Evolutionary conservation across 345 rosid genomes (phyloP).

Genomic region (Populus simonii): DNA sequence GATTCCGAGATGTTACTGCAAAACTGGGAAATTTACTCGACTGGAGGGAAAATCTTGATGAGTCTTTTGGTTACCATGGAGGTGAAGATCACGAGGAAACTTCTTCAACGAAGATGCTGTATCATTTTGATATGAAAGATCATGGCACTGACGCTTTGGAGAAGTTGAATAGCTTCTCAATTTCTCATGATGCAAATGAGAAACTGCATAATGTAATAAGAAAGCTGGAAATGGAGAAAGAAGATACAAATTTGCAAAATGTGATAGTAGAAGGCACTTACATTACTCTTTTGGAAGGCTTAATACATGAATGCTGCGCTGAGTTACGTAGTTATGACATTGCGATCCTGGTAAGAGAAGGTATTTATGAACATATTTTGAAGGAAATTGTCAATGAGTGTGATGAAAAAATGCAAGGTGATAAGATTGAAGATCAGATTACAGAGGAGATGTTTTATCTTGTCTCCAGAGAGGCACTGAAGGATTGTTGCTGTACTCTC

Average conservation of each 20-base stretch:
- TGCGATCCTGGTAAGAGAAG: conserved; percentile 27
- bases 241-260: conserved; percentile 31
- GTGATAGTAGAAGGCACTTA: conserved; percentile 39
- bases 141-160: conserved; percentile 24
- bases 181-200: conserved; percentile 22
- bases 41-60: conserved; percentile 26
- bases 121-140: neutral
- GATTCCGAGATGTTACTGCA: conserved; percentile 37
- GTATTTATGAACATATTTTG: conserved; percentile 16
- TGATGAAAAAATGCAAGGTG: conserved; percentile 21
- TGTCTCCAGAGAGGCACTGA: conserved; percentile 19
- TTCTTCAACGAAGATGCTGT: neutral
- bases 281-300: conserved; percentile 36
- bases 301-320: conserved; percentile 13
- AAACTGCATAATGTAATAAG: conserved; percentile 23
- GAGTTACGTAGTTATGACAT: conserved; percentile 15
- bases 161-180: conserved; percentile 27
- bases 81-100: conserved; percentile 5
- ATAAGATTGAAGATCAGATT: conserved; percentile 19
- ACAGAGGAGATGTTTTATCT: conserved; percentile 12
- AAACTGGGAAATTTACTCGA: conserved; percentile 40
- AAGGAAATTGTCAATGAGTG: conserved; percentile 22
- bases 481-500: conserved; percentile 1
- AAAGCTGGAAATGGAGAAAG: conserved; percentile 37
- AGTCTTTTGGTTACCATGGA: conserved; percentile 14